Evolutionary conservation across 1,284 basidiomycete genomes (phyloP), one percentile per base, ranked within the genome.

Genomic region (Hymenochaete sp.): DNA sequence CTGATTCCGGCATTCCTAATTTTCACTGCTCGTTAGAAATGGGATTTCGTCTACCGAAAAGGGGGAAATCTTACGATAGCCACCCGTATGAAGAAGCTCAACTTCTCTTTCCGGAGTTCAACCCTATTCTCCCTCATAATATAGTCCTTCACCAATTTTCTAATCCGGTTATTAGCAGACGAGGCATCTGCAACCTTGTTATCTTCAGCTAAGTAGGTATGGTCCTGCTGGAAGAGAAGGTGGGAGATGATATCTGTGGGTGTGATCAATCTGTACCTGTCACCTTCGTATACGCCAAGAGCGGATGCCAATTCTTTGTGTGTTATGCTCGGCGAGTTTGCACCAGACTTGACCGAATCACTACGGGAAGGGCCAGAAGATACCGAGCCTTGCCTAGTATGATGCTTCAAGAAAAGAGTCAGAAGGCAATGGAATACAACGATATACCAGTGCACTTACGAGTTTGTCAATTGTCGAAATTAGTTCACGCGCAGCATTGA

Each of bases 31-130:
- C n/a, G n/a, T n/a, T n/a, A n/a, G n/a, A n/a, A n/a, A n/a, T n/a
- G n/a, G n/a, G n/a, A n/a, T n/a, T n/a, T n/a, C n/a, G n/a, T n/a
- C n/a, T n/a, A n/a, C n/a, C 26, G 10, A 27, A 32, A 16, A 37
- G 19, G 22, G 13, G 19, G 19, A 33, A 36, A n/a, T 28, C 61
- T 52, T 42, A 67, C 66, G 39, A 57, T 52, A 16, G 68, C 68
- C 7, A 62, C 59, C 45, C 66, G 60, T 41, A 72, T 59, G 49
- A 72, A 71, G 49, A 67, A 70, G 45, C 63, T 67, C 32, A 70
- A 57, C 7, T 64, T 63, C 13, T 61, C 59, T 6, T 59, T 60
- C 7, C 71, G 58, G 13, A 54, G 46, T 37, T 64, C 57, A 16
- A 66, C 58, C 7, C 59, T 54, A 27, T 67, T 63, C 31, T 60